Evolutionary conservation across 345 rosid genomes (phyloP).

Genomic region (Pugionium cornutum): DNA sequence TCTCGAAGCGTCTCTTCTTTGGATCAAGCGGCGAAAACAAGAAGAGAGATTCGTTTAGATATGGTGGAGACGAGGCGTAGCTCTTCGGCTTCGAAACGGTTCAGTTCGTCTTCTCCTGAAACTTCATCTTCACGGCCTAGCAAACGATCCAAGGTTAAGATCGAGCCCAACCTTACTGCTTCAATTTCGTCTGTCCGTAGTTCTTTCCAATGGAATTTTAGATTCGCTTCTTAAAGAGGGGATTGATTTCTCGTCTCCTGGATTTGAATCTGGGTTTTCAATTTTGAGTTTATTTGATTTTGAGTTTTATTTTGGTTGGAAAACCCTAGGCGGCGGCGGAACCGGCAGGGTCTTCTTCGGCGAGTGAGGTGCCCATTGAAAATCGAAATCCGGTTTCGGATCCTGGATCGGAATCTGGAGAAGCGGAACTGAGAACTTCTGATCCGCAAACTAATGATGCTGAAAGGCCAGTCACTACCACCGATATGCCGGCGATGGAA

Average conservation of each 20-base stretch:
- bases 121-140: constrained; percentile 51
- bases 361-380: constrained; percentile 51
- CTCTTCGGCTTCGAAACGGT: constrained; percentile 81
- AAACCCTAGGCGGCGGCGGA: constrained; percentile 51
- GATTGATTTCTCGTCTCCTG: neutral
- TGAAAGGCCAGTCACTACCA: constrained; percentile 38
- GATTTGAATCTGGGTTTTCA: neutral
- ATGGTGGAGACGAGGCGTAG: constrained; percentile 98
- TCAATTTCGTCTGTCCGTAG: neutral
- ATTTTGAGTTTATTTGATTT: too few species aligned
- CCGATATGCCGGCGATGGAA: constrained; percentile 44
- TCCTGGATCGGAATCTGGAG: constrained; percentile 57
- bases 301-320: constrained; percentile 21
- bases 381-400: constrained; percentile 50
- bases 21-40: constrained; percentile 51
- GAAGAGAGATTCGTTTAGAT: constrained; percentile 28
- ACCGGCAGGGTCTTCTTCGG: constrained; percentile 57
- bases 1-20: constrained; percentile 39
- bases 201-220: neutral
- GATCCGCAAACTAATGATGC: constrained; percentile 57
- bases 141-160: constrained; percentile 78
- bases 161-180: constrained; percentile 18
- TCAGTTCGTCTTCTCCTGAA: constrained; percentile 54
- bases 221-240: too few species aligned
- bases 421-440: constrained; percentile 60